Evolutionary conservation across 345 rosid genomes (phyloP), one percentile per base, ranked within the genome.

Genomic region (Moricandia arvensis): DNA sequence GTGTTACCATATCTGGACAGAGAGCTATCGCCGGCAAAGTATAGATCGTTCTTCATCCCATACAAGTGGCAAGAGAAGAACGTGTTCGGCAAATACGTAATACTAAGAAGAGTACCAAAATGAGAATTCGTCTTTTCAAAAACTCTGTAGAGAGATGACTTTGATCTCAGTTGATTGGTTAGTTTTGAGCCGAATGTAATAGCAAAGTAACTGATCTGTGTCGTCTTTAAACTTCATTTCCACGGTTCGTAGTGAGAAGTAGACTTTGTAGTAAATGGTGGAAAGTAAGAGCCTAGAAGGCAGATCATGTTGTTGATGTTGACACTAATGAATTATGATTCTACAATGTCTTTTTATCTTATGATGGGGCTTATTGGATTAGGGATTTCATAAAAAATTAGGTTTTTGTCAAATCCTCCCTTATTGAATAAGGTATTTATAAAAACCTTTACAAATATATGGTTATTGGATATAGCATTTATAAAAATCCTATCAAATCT

Each of bases 21-120:
- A 83, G 93, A 88, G 87, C 87, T 89, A 54, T 95, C 98, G 1
- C 98, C 94, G 33, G 85, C 99, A 33, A 59, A 82, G 67, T 86
- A 92, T 67, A 84, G 97, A 18, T 95, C 98, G 6, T 92, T 95
- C 79, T 95, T 92, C 87, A 92, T 95, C 66, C 99, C 99, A 0
- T 81, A 86, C 80, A 61, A 73, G 66, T 90, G 99, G 98, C 96
- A 86, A 68, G 83, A 81, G 77, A 92, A 84, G 74, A 95, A 95
- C 79, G 96, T 90, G 37, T 92, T 95, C 55, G 98, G 99, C 79
- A 78, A 87, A 88, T 95, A 95, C 86, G 88, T 84, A 75, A 72
- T 89, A 73, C 82, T 85, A 53, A 83, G 80, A 80, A 88, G 89
- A 83, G 72, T 82, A 72, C 65, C 63, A 15, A 74, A 82, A 43